Evolutionary conservation across 305 asterid genomes (phyloP).

Genomic region (Stenogyne calaminthoides): DNA sequence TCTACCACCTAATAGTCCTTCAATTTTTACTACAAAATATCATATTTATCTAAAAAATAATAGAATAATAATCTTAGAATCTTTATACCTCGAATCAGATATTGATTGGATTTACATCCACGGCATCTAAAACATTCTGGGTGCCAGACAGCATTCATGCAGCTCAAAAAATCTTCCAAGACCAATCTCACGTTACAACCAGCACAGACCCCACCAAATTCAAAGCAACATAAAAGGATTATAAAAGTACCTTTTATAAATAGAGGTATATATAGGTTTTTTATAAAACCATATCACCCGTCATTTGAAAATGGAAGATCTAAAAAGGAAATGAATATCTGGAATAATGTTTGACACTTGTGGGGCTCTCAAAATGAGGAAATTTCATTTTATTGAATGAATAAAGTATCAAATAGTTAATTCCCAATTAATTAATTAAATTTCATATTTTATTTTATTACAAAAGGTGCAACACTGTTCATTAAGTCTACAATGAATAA

Average conservation of each 20-base stretch:
- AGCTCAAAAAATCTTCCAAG: constrained; percentile 88
- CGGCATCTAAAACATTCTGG: constrained; percentile 78
- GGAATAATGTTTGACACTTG: neutral
- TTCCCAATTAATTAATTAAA: neutral
- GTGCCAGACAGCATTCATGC: constrained; percentile 84
- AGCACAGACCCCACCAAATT: constrained; percentile 74
- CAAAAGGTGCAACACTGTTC: neutral
- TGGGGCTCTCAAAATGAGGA: neutral
- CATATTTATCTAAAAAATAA: neutral
- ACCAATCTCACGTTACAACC: constrained; percentile 84
- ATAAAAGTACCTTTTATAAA: neutral
- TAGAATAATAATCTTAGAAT: constrained; percentile 8
- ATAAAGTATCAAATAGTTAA: neutral
- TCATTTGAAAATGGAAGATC: neutral
- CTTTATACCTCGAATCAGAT: constrained; percentile 82
- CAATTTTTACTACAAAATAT: neutral
- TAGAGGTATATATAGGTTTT: neutral
- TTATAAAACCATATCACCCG: neutral
- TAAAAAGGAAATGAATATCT: neutral
- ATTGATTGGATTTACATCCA: constrained; percentile 90
- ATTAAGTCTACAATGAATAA: neutral
- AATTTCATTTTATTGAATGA: neutral
- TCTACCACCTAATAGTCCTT: neutral
- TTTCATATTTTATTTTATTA: too few species aligned
- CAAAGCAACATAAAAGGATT: neutral